Conservation (phyloP, 1,139 yeast genomes). For the Scheffersomyces parashehatae region DNA sequence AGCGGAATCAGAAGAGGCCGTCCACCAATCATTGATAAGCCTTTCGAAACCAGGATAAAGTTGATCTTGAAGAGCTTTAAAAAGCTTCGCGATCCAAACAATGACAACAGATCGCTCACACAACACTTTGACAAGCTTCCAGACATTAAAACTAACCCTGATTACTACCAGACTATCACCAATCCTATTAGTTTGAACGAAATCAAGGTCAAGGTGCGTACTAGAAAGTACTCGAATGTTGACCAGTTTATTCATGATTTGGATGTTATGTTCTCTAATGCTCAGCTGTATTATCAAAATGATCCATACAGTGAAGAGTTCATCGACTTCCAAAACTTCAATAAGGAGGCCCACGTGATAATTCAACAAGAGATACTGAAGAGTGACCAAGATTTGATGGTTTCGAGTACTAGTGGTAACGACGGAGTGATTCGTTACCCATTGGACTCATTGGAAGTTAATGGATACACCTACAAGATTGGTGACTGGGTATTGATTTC, state of each 20-base stretch:
- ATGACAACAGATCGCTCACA: constrained; percentile 51
- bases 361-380: constrained; percentile 73
- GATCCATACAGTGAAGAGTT: constrained; percentile 58
- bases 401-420: constrained; percentile 60
- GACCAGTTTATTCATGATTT: constrained; percentile 78
- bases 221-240: constrained; percentile 76
- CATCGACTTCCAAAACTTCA: constrained; percentile 62
- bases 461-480: constrained; percentile 73
- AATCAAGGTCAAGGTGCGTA: constrained; percentile 80
- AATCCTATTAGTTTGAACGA: constrained; percentile 82
- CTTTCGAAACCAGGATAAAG: constrained; percentile 90
- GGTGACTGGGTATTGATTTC: constrained; percentile 94
- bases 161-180: constrained; percentile 62
- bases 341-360: constrained; percentile 57
- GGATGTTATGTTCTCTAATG: constrained; percentile 72
- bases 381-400: constrained; percentile 79
- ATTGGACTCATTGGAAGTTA: constrained; percentile 68
- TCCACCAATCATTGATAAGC: constrained; percentile 94
- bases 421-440: constrained; percentile 67
- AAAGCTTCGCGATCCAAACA: constrained; percentile 60
- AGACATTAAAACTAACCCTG: constrained; percentile 62
- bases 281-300: constrained; percentile 59
- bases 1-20: constrained; percentile 82
- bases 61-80: constrained; percentile 79
- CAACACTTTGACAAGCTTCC: constrained; percentile 80